These are phyloP conservation scores for Amniculicola lignicola DNA, from an alignment of 495 filamentous ascomycete species.

Conservation along the genomic window DNA sequence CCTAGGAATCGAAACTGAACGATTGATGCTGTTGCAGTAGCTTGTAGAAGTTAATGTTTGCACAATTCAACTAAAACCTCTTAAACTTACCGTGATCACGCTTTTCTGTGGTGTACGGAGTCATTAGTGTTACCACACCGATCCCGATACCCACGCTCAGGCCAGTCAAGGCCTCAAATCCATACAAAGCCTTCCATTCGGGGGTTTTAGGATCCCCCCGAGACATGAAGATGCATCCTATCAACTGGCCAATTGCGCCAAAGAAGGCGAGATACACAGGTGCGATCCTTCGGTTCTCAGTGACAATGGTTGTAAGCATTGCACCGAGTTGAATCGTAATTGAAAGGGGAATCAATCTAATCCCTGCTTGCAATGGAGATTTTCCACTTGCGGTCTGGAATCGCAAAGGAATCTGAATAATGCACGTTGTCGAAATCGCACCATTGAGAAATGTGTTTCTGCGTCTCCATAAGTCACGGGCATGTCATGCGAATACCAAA, in stretches of 20 bases:
- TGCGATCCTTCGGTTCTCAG: slow-evolving; percentile 1
- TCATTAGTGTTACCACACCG: slow-evolving; percentile 4
- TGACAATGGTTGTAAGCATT: neutral
- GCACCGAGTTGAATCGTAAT: neutral
- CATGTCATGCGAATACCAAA: no score
- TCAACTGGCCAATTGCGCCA: neutral
- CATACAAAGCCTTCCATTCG: slow-evolving; percentile 7
- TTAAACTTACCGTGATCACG: slow-evolving; percentile 9
- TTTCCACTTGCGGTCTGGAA: slow-evolving; percentile 11
- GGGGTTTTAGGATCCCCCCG: neutral
- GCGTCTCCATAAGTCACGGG: no score
- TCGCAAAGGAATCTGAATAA: slow-evolving; percentile 18
- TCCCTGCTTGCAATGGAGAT: neutral
- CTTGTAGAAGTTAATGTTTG: neutral
- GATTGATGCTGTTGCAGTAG: slow-evolving; percentile 3
- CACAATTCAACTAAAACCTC: neutral
- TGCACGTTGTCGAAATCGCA: neutral
- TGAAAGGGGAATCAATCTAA: slow-evolving; percentile 7
- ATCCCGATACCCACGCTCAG: neutral
- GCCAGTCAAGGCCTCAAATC: slow-evolving; percentile 5
- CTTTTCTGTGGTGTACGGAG: slow-evolving; percentile 8
- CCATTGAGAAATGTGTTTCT: slow-evolving; percentile 17
- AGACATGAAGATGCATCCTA: slow-evolving; percentile 14
- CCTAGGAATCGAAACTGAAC: slow-evolving; percentile 16
- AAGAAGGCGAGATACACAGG: slow-evolving; percentile 3